These are phyloP conservation scores for Sarcodon aspratus DNA, from an alignment of 768 basidiomycete genomes.

Conservation along the genomic window DNA sequence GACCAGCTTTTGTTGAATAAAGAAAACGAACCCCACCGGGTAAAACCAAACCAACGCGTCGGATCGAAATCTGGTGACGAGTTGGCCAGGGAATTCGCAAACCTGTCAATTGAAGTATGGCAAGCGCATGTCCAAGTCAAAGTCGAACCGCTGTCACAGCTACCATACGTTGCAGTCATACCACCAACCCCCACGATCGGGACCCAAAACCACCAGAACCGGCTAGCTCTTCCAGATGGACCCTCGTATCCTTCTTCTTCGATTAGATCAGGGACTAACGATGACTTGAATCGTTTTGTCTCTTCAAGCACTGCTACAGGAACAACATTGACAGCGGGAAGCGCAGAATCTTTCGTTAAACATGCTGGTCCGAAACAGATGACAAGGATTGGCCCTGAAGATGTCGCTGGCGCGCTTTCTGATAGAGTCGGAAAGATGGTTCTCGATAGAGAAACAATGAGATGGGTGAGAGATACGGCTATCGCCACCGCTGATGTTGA, in stretches of 20 bases:
- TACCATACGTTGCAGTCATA: background rate
- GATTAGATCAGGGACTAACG: constrained; percentile 39
- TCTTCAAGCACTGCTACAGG: constrained; percentile 79
- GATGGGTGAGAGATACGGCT: constrained; percentile 65
- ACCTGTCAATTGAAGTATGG: background rate
- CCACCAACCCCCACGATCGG: background rate
- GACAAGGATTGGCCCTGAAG: constrained; percentile 69
- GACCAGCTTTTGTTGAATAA: constrained; percentile 11
- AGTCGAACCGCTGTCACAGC: background rate
- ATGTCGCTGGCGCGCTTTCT: constrained; percentile 53
- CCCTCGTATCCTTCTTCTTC: constrained; percentile 39
- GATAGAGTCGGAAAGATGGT: constrained; percentile 82
- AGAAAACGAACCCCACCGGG: constrained; percentile 15
- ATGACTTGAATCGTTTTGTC: constrained; percentile 81
- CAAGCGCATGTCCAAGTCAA: background rate
- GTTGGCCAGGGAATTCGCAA: background rate
- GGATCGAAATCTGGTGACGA: background rate
- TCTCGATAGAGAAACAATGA: constrained; percentile 74
- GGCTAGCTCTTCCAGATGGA: constrained; percentile 7
- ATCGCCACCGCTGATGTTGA: constrained; percentile 15
- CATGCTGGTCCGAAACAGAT: constrained; percentile 72
- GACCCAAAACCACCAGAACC: background rate
- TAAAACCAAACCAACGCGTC: background rate
- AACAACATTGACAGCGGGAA: constrained; percentile 60
- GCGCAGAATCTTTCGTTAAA: constrained; percentile 77